Conservation (phyloP, 2,329 filamentous ascomycete genomes). For the Pyricularia grisea region DNA sequence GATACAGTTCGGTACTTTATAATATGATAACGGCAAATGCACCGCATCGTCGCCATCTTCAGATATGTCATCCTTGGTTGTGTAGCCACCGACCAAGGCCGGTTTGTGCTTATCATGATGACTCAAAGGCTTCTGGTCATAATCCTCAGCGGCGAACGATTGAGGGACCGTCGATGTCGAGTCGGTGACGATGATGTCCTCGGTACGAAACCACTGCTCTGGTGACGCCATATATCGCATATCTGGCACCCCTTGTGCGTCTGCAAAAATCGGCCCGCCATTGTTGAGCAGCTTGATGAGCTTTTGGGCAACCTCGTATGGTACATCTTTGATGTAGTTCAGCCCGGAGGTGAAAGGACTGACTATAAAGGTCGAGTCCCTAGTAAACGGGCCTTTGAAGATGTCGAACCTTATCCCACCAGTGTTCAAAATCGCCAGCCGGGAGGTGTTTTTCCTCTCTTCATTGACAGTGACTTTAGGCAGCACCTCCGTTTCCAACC, state of each 20-base stretch:
- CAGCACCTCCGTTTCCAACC: constrained; percentile 68
- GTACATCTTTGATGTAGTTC: constrained; percentile 68
- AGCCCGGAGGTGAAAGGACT: constrained; percentile 82
- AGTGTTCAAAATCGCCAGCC: constrained; percentile 74
- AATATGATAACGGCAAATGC: constrained; percentile 66
- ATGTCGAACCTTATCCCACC: constrained; percentile 93
- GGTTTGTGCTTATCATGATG: constrained; percentile 20
- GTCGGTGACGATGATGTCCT: constrained; percentile 6
- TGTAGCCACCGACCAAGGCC: constrained; percentile 62
- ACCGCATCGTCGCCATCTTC: constrained; percentile 83
- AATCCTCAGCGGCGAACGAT: constrained; percentile 4
- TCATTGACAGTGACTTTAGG: constrained; percentile 54
- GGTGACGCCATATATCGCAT: constrained; percentile 40
- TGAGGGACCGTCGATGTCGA: background rate
- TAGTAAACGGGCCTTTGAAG: constrained; percentile 84
- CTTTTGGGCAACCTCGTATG: constrained; percentile 63
- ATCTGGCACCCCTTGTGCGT: constrained; percentile 21
- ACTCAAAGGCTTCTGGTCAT: constrained; percentile 20
- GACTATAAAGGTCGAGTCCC: constrained; percentile 75
- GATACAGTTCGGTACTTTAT: constrained; percentile 74
- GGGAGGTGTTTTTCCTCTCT: constrained; percentile 48
- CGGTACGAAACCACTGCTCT: constrained; percentile 26
- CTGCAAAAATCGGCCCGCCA: constrained; percentile 37
- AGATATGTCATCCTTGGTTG: constrained; percentile 76
- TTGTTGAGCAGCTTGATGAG: constrained; percentile 53